phyloP scores from a whole-genome alignment of 805 yeast genomes.

The Sugiyamaella chiloensis region DNA sequence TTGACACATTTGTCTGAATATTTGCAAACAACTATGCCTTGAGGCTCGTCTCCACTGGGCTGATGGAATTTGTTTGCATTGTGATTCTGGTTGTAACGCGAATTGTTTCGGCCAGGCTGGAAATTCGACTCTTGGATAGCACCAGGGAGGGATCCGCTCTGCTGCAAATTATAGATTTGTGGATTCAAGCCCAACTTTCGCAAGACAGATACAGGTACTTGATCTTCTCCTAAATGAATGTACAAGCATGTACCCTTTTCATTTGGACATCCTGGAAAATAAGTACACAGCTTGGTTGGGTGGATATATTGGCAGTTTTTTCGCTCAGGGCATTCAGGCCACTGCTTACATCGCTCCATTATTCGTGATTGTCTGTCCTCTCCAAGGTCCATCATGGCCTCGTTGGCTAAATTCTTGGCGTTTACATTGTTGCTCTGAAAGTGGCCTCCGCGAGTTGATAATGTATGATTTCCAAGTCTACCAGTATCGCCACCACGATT shows the following conservation, averaged over 20 bases:
- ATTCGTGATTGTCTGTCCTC: neutral
- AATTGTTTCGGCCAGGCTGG: neutral
- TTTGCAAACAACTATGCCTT: constrained; percentile 54
- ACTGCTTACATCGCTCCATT: constrained; percentile 29
- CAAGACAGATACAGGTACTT: neutral
- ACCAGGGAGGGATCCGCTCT: neutral
- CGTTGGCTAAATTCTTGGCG: neutral
- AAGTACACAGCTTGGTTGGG: constrained; percentile 72
- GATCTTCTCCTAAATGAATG: constrained; percentile 81
- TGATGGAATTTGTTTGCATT: neutral
- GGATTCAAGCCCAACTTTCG: neutral
- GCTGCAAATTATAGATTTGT: neutral
- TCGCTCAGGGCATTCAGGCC: constrained; percentile 35
- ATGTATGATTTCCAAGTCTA: neutral
- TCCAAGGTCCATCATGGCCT: neutral
- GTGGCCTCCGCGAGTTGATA: too few species aligned
- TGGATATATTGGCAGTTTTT: constrained; percentile 66
- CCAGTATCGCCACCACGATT: neutral
- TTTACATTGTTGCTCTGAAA: neutral
- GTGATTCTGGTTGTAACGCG: too few species aligned
- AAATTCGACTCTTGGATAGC: neutral
- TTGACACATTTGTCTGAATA: constrained; percentile 74
- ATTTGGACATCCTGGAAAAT: constrained; percentile 74
- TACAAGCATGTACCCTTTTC: constrained; percentile 79
- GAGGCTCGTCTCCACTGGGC: neutral